Evolutionary conservation across 345 rosid genomes (phyloP).

Genomic region (Zanthoxylum bungeanum): DNA sequence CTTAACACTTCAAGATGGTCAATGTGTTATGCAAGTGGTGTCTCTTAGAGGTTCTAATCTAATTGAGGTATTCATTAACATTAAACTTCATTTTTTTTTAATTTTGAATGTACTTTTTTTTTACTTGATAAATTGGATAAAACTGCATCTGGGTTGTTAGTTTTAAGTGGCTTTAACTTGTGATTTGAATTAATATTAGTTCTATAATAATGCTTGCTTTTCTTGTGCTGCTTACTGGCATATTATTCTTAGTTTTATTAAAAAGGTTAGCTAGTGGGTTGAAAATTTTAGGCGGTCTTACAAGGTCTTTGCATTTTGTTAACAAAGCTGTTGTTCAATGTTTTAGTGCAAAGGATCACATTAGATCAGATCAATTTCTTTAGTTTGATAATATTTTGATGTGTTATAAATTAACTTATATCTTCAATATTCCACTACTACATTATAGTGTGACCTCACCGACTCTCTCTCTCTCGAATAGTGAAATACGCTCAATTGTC

Average conservation of each 20-base stretch:
- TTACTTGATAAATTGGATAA: neutral
- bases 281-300: neutral
- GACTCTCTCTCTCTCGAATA: too few species aligned
- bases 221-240: neutral
- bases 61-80: constrained; percentile 52
- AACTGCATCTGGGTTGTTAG: neutral
- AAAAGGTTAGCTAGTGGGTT: neutral
- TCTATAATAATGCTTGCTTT: neutral
- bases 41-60: constrained; percentile 91
- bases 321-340: too few species aligned
- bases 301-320: too few species aligned
- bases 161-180: neutral
- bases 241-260: neutral
- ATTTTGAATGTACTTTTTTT: neutral
- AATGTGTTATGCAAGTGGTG: constrained; percentile 67
- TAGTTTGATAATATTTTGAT: too few species aligned
- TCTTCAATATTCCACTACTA: too few species aligned
- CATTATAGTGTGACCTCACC: too few species aligned
- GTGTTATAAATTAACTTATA: too few species aligned
- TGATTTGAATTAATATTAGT: neutral
- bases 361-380: too few species aligned
- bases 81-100: too few species aligned
- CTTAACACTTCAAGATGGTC: constrained; percentile 58
- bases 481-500: too few species aligned
- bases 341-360: too few species aligned